Conservation (phyloP, 2,329 filamentous ascomycete genomes). For the Microcera coccophila region DNA sequence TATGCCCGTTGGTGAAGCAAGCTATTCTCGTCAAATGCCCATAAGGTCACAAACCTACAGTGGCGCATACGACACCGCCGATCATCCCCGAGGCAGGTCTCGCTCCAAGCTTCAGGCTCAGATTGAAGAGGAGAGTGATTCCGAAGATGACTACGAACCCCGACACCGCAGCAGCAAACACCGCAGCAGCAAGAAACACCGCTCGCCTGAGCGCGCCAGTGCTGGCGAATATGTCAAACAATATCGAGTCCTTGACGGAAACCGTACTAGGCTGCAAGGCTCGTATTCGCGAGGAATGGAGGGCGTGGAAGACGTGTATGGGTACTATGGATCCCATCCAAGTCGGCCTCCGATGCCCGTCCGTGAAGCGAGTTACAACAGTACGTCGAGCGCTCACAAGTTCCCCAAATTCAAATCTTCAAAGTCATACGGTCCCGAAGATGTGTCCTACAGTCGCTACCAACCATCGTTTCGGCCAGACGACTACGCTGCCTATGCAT, state of each 20-base stretch:
- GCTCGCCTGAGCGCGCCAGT: constrained; percentile 27
- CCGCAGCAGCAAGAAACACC: constrained; percentile 34
- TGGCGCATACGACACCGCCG: constrained; percentile 17
- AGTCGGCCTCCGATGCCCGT: constrained; percentile 28
- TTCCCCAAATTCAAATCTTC: constrained; percentile 35
- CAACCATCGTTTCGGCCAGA: constrained; percentile 27
- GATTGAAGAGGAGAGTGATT: constrained; percentile 32
- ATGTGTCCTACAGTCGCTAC: constrained; percentile 32
- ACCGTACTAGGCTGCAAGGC: neutral
- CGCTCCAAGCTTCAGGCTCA: constrained; percentile 38
- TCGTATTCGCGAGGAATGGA: neutral
- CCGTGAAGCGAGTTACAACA: constrained; percentile 31
- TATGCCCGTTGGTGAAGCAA: constrained; percentile 31
- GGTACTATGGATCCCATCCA: constrained; percentile 23
- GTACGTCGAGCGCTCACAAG: constrained; percentile 17
- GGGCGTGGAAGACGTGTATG: constrained; percentile 4
- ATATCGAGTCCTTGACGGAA: neutral
- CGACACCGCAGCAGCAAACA: constrained; percentile 32
- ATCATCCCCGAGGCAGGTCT: constrained; percentile 35
- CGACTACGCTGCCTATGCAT: constrained; percentile 18
- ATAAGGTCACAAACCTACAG: constrained; percentile 36
- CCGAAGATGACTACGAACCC: constrained; percentile 33
- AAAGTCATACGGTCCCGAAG: constrained; percentile 27
- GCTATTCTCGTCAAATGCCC: constrained; percentile 24
- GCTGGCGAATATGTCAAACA: neutral